Base-by-base conservation (phyloP, 139 green algal genomes). In the Pycnococcus provasolii region DNA sequence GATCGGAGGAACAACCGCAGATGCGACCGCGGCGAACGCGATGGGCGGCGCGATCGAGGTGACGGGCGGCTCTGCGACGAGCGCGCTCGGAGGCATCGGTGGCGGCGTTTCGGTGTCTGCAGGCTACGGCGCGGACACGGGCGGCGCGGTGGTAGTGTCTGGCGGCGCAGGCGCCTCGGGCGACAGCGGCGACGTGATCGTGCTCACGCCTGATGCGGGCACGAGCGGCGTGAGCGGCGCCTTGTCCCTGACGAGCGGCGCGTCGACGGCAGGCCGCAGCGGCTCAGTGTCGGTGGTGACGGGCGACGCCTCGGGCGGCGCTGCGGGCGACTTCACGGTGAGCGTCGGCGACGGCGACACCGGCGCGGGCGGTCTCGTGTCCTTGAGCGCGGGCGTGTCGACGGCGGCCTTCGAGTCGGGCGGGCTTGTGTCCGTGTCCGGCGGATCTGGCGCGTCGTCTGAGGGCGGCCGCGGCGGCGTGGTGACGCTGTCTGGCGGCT, bases 211-310 rank as follows among this genome's bases (percentile, higher is more conserved):
- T 15, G 42, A 5, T 4, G 42, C n/a, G 13, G 46, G 62, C 47
- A 5, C 4, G 9, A n/a, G 3, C 6, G 62, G 62, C 42, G 62
- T 68, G 62, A 68, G 62, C 15, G 62, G 62, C 45, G 62, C 4
- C 4, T 8, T 68, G 9, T 8, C 5, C 26, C 43, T 68, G 11
- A n/a, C 58, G 47, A 68, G 43, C 9, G 62, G 62, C 6, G 26
- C 45, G 7, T 7, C 62, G 5, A n/a, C 6, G 6, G 47, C 8
- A 8, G 62, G 64, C 26, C 40, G n/a, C 8, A 61, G 46, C 39
- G 64, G 64, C 6, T 11, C n/a, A 15, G 45, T 70, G 8, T 44
- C 45, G 47, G 4, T 68, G 4, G 26, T 4, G 5, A 68, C 62
- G 45, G 62, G 62, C 4, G 39, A n/a, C 4, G 45, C 62, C 8